Evolutionary conservation across 306 rosid genomes (phyloP).

Genomic region (Citrullus mucosospermus): DNA sequence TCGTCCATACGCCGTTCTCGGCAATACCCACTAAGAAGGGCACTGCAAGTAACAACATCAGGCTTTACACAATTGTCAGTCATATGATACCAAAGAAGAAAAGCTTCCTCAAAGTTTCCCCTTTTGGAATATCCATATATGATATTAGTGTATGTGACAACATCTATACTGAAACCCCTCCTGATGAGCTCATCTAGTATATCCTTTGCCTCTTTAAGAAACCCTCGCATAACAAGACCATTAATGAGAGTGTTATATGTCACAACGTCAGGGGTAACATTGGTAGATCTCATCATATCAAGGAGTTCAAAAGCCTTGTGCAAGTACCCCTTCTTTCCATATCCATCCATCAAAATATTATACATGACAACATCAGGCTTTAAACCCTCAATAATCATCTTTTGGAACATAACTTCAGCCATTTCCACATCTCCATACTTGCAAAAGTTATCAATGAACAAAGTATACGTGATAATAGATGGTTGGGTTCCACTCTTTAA

Average conservation of each 20-base stretch:
- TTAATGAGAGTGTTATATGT: conserved; percentile 33
- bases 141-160: conserved; percentile 18
- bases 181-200: conserved; percentile 19
- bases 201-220: conserved; percentile 19
- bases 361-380: conserved; percentile 20
- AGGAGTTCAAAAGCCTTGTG: conserved; percentile 24
- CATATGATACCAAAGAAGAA: conserved; percentile 27
- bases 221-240: conserved; percentile 22
- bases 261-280: conserved; percentile 19
- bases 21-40: conserved; percentile 27
- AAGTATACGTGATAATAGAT: conserved; percentile 14
- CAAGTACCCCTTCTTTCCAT: conserved; percentile 22
- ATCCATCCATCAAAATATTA: conserved; percentile 28
- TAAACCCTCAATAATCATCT: conserved; percentile 15
- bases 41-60: conserved; percentile 32
- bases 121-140: conserved; percentile 23
- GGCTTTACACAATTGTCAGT: conserved; percentile 24
- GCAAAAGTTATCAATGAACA: conserved; percentile 17
- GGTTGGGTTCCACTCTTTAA: conserved; percentile 22
- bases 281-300: conserved; percentile 16
- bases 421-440: conserved; percentile 17
- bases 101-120: conserved; percentile 28
- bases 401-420: conserved; percentile 23
- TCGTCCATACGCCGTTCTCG: conserved; percentile 18
- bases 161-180: conserved; percentile 29